phyloP scores from a whole-genome alignment of 176 grass and related monocot genomes.

The Musa acuminata region DNA sequence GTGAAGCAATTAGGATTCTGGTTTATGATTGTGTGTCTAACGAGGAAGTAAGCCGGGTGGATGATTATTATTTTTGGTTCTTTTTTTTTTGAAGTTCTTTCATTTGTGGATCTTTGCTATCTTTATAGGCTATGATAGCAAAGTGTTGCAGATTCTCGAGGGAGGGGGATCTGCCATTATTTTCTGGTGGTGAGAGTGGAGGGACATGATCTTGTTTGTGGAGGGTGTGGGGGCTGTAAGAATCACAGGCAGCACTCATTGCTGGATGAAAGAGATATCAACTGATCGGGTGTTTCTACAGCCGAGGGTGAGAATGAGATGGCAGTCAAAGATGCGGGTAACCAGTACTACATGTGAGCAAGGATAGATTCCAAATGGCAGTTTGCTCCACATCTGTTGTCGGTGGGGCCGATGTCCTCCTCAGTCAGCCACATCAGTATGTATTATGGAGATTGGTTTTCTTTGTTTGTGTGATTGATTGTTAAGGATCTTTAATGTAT shows the following conservation, averaged over 20 bases:
- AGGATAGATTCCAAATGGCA: no score
- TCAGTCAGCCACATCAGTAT: no score
- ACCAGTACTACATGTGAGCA: no score
- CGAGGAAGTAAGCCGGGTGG: neutral
- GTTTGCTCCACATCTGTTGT: no score
- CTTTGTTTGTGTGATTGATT: no score
- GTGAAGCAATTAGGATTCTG: neutral
- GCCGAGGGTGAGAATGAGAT: no score
- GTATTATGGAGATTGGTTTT: no score
- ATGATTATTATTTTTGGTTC: neutral
- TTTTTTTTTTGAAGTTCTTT: neutral
- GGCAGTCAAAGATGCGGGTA: no score
- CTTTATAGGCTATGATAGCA: neutral
- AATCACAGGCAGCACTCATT: neutral
- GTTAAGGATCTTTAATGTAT: no score
- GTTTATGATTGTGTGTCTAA: neutral
- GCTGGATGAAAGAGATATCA: no score
- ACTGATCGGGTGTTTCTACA: no score
- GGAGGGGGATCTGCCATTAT: slow-evolving; percentile 25
- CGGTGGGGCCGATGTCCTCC: no score
- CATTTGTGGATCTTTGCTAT: neutral
- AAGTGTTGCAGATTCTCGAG: slow-evolving; percentile 22
- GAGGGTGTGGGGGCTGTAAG: neutral
- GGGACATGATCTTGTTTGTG: neutral
- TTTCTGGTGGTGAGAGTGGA: neutral